Evolutionary conservation across 208 protist genomes (phyloP).

Genomic region (Acanthamoeba polyphaga): DNA sequence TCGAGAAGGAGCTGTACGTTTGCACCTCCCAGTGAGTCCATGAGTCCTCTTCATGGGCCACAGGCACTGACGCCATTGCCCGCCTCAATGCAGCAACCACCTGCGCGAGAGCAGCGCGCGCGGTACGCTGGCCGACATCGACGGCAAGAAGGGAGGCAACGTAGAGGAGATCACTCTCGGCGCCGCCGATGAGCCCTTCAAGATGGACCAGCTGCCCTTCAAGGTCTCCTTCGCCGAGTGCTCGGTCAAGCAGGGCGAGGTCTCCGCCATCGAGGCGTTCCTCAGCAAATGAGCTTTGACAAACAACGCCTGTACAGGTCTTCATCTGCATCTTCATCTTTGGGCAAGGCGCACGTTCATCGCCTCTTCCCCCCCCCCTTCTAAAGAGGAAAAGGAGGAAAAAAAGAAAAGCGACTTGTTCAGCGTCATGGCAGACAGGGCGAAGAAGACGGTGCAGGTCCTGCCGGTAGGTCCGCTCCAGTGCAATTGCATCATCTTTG

Average conservation of each 20-base stretch:
- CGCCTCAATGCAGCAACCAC: not conserved
- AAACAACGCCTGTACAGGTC: too few relatives aligned
- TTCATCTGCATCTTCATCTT: too few relatives aligned
- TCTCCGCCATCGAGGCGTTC: slow-evolving; percentile 38
- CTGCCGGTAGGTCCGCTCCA: not conserved
- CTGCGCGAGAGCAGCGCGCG: slow-evolving; percentile 69
- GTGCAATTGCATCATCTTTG: slow-evolving; percentile 34
- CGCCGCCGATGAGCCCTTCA: slow-evolving; percentile 37
- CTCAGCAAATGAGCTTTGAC: slow-evolving; percentile 7
- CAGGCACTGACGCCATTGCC: too few relatives aligned
- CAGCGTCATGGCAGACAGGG: not conserved
- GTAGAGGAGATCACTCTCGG: slow-evolving; percentile 21
- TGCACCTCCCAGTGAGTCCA: not conserved
- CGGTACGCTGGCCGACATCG: slow-evolving; percentile 54
- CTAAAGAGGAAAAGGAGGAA: not conserved
- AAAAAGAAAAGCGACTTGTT: not conserved
- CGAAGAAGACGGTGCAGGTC: not conserved
- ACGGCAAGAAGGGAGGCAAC: not conserved
- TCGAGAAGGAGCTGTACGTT: slow-evolving; percentile 72
- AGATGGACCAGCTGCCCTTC: slow-evolving; percentile 73
- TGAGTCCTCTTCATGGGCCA: not conserved
- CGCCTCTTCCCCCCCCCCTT: too few relatives aligned
- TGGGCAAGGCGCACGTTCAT: too few relatives aligned
- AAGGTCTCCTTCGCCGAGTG: slow-evolving; percentile 65
- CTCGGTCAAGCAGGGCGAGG: slow-evolving; percentile 70